Percentiles rank a stretch among this genome's conserved stretches.
These are phyloP conservation scores for Aspergillus fumigatus DNA, from an alignment of 2,329 filamentous ascomycete species.

Conservation along the genomic window DNA sequence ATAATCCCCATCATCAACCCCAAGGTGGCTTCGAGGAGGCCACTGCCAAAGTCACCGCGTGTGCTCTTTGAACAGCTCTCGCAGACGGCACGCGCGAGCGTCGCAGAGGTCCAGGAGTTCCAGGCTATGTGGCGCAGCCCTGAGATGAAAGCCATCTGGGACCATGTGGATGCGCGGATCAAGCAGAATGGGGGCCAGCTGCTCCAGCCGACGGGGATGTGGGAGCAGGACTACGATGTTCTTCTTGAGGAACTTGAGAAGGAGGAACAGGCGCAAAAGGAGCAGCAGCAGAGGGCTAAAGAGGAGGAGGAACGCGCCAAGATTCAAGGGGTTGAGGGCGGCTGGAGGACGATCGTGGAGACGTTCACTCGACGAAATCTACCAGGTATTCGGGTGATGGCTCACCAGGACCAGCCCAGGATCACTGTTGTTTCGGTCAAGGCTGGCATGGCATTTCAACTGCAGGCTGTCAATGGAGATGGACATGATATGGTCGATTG, in stretches of 20 bases:
- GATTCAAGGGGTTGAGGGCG: constrained; percentile 24
- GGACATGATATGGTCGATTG: constrained; percentile 24
- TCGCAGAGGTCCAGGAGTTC: constrained; percentile 36
- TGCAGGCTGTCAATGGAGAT: constrained; percentile 22
- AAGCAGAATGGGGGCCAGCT: constrained; percentile 34
- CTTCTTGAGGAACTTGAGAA: constrained; percentile 29
- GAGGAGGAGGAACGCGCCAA: constrained; percentile 28
- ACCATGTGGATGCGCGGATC: constrained; percentile 32
- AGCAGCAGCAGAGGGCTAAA: constrained; percentile 20
- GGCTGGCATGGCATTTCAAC: constrained; percentile 31
- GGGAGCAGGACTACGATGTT: constrained; percentile 38
- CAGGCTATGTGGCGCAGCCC: constrained; percentile 37
- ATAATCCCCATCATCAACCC: constrained; percentile 36
- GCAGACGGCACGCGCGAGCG: constrained; percentile 31
- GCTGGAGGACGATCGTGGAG: constrained; percentile 32
- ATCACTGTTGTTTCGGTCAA: constrained; percentile 28
- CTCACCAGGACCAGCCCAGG: constrained; percentile 18
- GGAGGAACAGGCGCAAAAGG: constrained; percentile 24
- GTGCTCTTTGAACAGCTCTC: constrained; percentile 32
- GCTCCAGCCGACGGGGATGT: constrained; percentile 34
- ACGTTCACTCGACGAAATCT: constrained; percentile 23
- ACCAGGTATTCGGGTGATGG: constrained; percentile 27
- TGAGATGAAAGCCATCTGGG: constrained; percentile 38
- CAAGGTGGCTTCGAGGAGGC: constrained; percentile 13
- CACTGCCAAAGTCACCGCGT: constrained; percentile 30